phyloP scores from a whole-genome alignment of 768 basidiomycete species.

The Paxillus ammoniavirescens region DNA sequence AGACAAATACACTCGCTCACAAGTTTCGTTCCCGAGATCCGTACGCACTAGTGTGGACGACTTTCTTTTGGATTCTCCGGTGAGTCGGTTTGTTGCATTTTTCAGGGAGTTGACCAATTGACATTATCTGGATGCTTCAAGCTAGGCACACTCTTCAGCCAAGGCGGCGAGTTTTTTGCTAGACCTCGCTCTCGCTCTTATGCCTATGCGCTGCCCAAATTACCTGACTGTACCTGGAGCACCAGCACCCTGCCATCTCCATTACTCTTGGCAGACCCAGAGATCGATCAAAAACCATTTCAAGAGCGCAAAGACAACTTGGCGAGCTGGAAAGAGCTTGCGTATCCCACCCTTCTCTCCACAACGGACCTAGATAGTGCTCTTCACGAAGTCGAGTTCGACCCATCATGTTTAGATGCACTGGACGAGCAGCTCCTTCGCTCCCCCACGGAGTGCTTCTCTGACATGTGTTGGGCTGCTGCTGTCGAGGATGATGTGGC shows the following conservation, averaged over 20 bases:
- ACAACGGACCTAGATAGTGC: constrained; percentile 21
- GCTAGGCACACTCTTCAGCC: constrained; percentile 24
- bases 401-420: constrained; percentile 33
- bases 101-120: neutral
- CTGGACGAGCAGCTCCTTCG: constrained; percentile 41
- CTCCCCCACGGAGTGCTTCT: constrained; percentile 38
- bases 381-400: constrained; percentile 32
- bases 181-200: constrained; percentile 15
- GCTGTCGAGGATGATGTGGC: constrained; percentile 31
- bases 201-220: neutral
- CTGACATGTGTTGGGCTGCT: constrained; percentile 39
- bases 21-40: constrained; percentile 34
- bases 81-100: constrained; percentile 7
- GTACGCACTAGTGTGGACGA: constrained; percentile 32
- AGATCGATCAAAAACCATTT: constrained; percentile 9
- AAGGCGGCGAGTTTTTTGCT: constrained; percentile 9
- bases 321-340: constrained; percentile 1
- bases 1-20: constrained; percentile 24
- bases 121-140: constrained; percentile 7
- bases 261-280: neutral
- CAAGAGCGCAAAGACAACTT: constrained; percentile 3
- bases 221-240: constrained; percentile 15
- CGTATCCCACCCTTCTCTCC: constrained; percentile 10
- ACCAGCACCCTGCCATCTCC: constrained; percentile 18
- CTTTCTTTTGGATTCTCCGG: constrained; percentile 27